These are phyloP conservation scores for Funneliformis caledonium DNA, from an alignment of 371 early-diverging fungal genomes.

Conservation along the genomic window DNA sequence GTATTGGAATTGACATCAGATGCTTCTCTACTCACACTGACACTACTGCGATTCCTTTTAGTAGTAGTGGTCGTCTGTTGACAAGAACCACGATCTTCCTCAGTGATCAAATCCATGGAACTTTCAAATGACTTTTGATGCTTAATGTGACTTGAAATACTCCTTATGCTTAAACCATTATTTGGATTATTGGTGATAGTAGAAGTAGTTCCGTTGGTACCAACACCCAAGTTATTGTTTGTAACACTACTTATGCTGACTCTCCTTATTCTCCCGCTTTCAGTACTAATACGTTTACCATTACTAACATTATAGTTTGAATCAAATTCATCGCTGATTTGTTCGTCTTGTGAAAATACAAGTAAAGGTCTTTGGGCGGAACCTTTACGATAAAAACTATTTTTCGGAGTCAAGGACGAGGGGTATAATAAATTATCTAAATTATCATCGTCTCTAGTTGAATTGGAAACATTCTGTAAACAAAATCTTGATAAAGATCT, in stretches of 20 bases:
- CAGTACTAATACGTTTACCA: background rate
- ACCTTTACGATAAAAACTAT: background rate
- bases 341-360: background rate
- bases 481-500: background rate
- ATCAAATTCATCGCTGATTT: background rate
- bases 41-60: background rate
- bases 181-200: background rate
- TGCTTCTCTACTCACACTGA: background rate
- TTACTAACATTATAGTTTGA: background rate
- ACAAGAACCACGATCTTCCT: background rate
- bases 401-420: background rate
- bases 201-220: background rate
- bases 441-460: background rate
- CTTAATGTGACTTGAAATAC: background rate
- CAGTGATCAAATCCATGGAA: background rate
- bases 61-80: background rate
- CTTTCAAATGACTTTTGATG: slow-evolving; percentile 1
- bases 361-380: background rate
- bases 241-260: background rate
- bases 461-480: background rate
- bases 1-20: background rate
- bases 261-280: background rate
- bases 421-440: background rate
- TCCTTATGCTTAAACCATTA: background rate
- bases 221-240: background rate